These are phyloP conservation scores for Straminergon stramineum DNA, from an alignment of 225 moss, liverwort and hornwort species.

Conservation along the genomic window DNA sequence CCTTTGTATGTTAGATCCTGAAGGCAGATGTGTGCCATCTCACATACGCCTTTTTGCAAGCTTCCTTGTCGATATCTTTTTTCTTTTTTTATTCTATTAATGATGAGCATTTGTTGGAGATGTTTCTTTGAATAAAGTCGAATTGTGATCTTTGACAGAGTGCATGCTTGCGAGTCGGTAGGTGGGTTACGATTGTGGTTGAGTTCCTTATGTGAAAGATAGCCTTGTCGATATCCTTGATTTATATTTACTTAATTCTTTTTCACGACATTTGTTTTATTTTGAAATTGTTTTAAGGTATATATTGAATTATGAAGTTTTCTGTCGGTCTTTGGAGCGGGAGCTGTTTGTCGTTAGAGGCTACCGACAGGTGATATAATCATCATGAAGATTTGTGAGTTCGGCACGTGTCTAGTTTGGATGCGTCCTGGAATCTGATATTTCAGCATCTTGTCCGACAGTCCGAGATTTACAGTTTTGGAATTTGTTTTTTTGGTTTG, in stretches of 20 bases:
- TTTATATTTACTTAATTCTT: background rate
- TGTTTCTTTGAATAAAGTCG: constrained; percentile 19
- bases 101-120: constrained; percentile 26
- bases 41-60: constrained; percentile 10
- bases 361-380: background rate
- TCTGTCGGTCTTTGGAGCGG: background rate
- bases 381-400: background rate
- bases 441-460: constrained; percentile 1
- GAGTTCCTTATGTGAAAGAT: background rate
- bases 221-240: no score
- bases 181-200: background rate
- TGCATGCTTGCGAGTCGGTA: background rate
- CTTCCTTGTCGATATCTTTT: constrained; percentile 13
- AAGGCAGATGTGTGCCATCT: constrained; percentile 20
- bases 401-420: background rate
- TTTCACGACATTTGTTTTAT: background rate
- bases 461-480: background rate
- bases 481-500: background rate
- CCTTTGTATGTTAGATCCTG: constrained; percentile 29
- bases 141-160: background rate
- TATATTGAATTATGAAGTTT: background rate
- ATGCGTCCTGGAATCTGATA: background rate
- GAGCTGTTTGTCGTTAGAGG: background rate
- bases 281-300: background rate
- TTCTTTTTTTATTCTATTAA: background rate